Conservation (phyloP, 768 basidiomycete genomes). For the Hygrocybe coccinea region DNA sequence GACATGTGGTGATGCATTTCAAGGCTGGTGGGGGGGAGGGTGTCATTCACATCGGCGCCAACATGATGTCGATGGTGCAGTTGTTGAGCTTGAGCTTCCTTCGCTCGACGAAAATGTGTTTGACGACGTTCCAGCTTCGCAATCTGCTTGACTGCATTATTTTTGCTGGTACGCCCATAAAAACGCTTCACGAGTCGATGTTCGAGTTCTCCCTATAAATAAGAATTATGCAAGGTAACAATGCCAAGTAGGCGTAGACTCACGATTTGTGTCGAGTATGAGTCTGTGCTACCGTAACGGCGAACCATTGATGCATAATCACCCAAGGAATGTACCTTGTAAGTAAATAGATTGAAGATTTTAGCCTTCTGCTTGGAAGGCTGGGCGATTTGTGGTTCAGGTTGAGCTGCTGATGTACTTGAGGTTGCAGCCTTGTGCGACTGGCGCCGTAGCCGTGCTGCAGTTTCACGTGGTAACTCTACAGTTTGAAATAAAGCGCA, state of each 20-base stretch:
- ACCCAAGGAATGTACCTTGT: slow-evolving; percentile 29
- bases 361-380: no score
- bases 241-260: neutral
- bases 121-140: slow-evolving; percentile 15
- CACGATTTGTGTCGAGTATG: slow-evolving; percentile 31
- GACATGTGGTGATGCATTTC: slow-evolving; percentile 19
- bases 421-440: slow-evolving; percentile 1
- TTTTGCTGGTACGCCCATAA: slow-evolving; percentile 33
- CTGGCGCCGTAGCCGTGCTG: slow-evolving; percentile 17
- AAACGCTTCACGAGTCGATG: slow-evolving; percentile 34
- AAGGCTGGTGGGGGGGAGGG: neutral
- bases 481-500: slow-evolving; percentile 19
- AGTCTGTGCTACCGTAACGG: slow-evolving; percentile 27
- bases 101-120: slow-evolving; percentile 10
- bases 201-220: slow-evolving; percentile 33
- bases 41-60: slow-evolving; percentile 4
- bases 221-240: neutral
- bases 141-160: slow-evolving; percentile 21
- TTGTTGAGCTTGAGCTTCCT: neutral
- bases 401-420: neutral
- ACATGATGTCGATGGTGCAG: neutral
- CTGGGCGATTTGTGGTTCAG: no score
- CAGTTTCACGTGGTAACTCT: slow-evolving; percentile 25
- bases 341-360: slow-evolving; percentile 20
- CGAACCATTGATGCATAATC: slow-evolving; percentile 24